These are phyloP conservation scores for Allantophomopsis lycopodina DNA, from an alignment of 2,329 filamentous ascomycete species.

Conservation along the genomic window DNA sequence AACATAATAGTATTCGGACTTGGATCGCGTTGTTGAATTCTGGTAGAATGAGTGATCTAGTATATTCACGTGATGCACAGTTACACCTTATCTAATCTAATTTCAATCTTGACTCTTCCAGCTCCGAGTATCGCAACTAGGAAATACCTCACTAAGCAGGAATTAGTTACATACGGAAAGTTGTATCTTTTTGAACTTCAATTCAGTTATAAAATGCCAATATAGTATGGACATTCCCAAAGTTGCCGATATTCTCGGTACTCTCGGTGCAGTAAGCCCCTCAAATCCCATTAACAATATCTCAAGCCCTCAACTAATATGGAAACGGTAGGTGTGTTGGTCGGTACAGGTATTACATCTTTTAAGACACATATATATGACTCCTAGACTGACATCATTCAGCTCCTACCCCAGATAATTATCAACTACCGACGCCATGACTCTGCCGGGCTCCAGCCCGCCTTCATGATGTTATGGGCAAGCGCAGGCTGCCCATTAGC, in stretches of 20 bases:
- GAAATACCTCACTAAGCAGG: too few relatives aligned
- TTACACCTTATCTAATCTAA: too few relatives aligned
- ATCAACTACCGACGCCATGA: conserved; percentile 55
- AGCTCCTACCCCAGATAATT: conserved; percentile 57
- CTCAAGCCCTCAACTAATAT: neutral
- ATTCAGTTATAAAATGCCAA: too few relatives aligned
- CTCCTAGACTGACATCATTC: neutral
- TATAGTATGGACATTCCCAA: conserved; percentile 35
- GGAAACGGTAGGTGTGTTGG: conserved; percentile 32
- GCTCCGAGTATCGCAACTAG: too few relatives aligned
- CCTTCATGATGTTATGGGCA: conserved; percentile 63
- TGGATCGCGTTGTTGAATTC: too few relatives aligned
- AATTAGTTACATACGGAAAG: too few relatives aligned
- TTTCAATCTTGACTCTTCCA: too few relatives aligned
- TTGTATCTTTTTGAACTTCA: too few relatives aligned
- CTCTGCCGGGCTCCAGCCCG: conserved; percentile 48
- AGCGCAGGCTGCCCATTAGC: conserved; percentile 55
- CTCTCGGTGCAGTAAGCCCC: conserved; percentile 34
- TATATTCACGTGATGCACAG: too few relatives aligned
- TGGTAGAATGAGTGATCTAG: too few relatives aligned
- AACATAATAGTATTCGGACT: too few relatives aligned
- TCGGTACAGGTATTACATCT: conserved; percentile 37
- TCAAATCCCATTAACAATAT: neutral
- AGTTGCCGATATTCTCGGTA: conserved; percentile 44
- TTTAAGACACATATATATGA: neutral